Evolutionary conservation across 129 eudicot genomes (phyloP), one percentile per base, ranked within the genome.

Genomic region (Saposhnikovia divaricata): DNA sequence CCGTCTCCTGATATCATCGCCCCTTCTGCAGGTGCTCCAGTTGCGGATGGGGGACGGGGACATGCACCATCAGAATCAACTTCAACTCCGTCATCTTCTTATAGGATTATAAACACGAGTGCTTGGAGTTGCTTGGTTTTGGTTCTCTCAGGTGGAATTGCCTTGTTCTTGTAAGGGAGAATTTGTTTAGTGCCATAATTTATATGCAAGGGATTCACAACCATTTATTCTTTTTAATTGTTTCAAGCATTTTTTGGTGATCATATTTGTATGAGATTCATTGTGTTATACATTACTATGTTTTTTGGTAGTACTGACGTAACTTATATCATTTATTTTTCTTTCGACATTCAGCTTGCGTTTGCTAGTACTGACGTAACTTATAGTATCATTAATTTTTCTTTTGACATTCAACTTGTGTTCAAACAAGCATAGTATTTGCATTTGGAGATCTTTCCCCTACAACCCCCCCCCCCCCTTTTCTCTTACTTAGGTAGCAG

Each of bases 11-110:
- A 89, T n/a, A 77, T 83, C 65, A 77, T 83, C 65, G 88, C 93
- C 38, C 96, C 96, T 10, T 84, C 83, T 38, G 90, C 96, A 21
- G 97, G 87, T 83, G 76, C 93, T 50, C 95, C 96, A 4, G 90
- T 83, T 4, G 96, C 74, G 4, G 86, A 76, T 15, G 85, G 48
- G 19, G 92, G 87, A 4, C 53, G 48, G 19, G 92, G 87, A 4
- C 53, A 57, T 53, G 79, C 83, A 34, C 78, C 83, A 40, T 75
- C 86, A 1, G 77, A 86, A 5, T 72, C 81, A 21, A 66, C 84
- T 38, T 38, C 86, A 6, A 31, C 84, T 8, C 53, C 77, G 3
- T 87, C 90, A 0, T 45, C 79, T 42, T 78, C 89, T 14, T 5
- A 25, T 45, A 69, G 85, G 84, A 65, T 77, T 77, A 42, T 77